A percentile compares a stretch with the other conserved stretches of the same genome.
Conservation (phyloP, 148 eudicot species). For the Vaccinium myrtillus region DNA sequence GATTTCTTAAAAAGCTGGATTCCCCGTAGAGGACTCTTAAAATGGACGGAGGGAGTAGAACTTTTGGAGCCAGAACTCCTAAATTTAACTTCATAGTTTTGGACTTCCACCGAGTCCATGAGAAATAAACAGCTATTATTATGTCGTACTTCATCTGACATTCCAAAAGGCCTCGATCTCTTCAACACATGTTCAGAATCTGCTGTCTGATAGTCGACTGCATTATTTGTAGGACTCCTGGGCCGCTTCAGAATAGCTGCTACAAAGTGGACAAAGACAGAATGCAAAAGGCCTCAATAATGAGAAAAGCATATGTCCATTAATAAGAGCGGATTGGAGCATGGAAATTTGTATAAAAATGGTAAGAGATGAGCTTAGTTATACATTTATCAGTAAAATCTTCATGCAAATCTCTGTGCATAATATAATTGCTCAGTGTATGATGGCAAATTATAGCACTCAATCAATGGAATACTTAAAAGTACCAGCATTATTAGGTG, state of each 20-base stretch:
- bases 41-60: not conserved
- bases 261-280: constrained; percentile 8
- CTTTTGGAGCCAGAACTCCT: not conserved
- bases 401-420: not conserved
- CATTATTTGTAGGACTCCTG: constrained; percentile 58
- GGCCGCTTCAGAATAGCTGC: constrained; percentile 66
- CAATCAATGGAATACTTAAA: not conserved
- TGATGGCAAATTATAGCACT: not conserved
- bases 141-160: constrained; percentile 62
- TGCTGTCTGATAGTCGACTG: constrained; percentile 79
- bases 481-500: constrained; percentile 60
- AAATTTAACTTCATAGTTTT: not conserved
- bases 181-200: constrained; percentile 81
- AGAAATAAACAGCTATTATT: constrained; percentile 16
- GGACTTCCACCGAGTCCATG: constrained; percentile 9
- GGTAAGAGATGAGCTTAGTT: not conserved
- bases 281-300: constrained; percentile 18
- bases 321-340: not conserved
- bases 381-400: not conserved
- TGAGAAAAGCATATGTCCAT: not conserved
- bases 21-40: no score
- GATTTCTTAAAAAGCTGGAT: no score
- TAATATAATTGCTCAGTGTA: not conserved
- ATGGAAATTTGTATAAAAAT: not conserved
- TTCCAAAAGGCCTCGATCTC: constrained; percentile 68